Evolutionary conservation across 2,329 filamentous ascomycete species (phyloP).

Genomic region (Saccharata proteae): DNA sequence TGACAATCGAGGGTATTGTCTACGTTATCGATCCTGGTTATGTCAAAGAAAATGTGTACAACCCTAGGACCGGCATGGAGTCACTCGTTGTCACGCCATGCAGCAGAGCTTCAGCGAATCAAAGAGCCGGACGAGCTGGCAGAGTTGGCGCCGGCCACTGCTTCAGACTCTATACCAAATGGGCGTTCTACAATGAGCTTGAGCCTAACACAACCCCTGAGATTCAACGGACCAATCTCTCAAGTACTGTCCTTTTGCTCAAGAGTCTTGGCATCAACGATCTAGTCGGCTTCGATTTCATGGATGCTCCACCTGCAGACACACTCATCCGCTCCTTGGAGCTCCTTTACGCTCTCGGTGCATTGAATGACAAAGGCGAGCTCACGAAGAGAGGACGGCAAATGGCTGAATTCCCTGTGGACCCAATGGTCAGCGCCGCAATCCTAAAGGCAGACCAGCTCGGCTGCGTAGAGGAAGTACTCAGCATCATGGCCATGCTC

Average conservation of each 20-base stretch:
- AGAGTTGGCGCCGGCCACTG: slow-evolving; percentile 87
- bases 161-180: slow-evolving; percentile 87
- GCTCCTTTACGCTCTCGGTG: slow-evolving; percentile 80
- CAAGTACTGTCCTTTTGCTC: slow-evolving; percentile 68
- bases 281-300: slow-evolving; percentile 86
- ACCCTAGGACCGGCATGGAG: slow-evolving; percentile 83
- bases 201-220: slow-evolving; percentile 86
- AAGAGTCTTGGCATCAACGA: slow-evolving; percentile 90
- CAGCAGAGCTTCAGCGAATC: slow-evolving; percentile 83
- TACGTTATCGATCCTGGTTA: slow-evolving; percentile 95
- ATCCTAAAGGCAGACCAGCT: slow-evolving; percentile 81
- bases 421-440: slow-evolving; percentile 81
- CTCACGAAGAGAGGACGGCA: slow-evolving; percentile 84
- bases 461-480: slow-evolving; percentile 84
- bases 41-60: slow-evolving; percentile 91
- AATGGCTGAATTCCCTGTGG: slow-evolving; percentile 90
- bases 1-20: slow-evolving; percentile 92
- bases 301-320: slow-evolving; percentile 85
- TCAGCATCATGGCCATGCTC: slow-evolving; percentile 91
- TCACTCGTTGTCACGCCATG: slow-evolving; percentile 83
- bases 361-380: slow-evolving; percentile 76
- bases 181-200: slow-evolving; percentile 88
- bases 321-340: slow-evolving; percentile 82
- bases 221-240: slow-evolving; percentile 83
- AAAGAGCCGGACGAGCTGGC: slow-evolving; percentile 83